These are phyloP conservation scores for Aspergillus sp. DNA, from an alignment of 2,329 filamentous ascomycete species.

Conservation along the genomic window DNA sequence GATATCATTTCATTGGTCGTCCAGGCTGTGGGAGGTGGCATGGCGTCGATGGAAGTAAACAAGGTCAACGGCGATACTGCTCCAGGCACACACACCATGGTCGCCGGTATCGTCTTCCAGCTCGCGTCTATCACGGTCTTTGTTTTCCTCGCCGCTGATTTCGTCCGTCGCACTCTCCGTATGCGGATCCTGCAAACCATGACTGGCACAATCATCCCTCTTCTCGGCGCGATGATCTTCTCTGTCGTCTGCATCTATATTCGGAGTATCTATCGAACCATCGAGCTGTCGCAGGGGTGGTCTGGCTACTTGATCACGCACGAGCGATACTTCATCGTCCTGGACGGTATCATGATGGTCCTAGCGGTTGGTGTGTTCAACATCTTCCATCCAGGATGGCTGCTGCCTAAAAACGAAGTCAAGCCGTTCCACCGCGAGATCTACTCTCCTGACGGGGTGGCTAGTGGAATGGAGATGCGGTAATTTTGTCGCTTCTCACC, in stretches of 20 bases:
- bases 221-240: constrained; percentile 43
- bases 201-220: constrained; percentile 31
- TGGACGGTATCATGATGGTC: constrained; percentile 54
- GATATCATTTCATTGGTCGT: constrained; percentile 58
- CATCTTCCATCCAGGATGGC: constrained; percentile 47
- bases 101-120: constrained; percentile 61
- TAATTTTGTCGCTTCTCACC: background rate
- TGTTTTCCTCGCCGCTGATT: constrained; percentile 49
- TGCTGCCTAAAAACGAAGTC: constrained; percentile 31
- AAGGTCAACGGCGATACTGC: constrained; percentile 49
- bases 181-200: constrained; percentile 26
- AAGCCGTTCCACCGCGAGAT: constrained; percentile 14
- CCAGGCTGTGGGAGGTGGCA: constrained; percentile 58
- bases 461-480: constrained; percentile 9
- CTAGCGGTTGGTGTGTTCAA: constrained; percentile 50
- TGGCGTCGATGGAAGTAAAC: constrained; percentile 50
- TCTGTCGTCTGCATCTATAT: constrained; percentile 50
- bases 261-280: constrained; percentile 53
- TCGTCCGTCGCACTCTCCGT: constrained; percentile 44
- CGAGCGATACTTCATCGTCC: constrained; percentile 51
- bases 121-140: constrained; percentile 59
- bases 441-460: background rate
- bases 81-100: constrained; percentile 52
- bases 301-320: constrained; percentile 53
- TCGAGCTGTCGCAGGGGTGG: constrained; percentile 55